A percentile compares a stretch with the other conserved stretches of the same genome.
These are phyloP conservation scores for Podospora appendiculata DNA, from an alignment of 495 filamentous ascomycete species.

Conservation along the genomic window DNA sequence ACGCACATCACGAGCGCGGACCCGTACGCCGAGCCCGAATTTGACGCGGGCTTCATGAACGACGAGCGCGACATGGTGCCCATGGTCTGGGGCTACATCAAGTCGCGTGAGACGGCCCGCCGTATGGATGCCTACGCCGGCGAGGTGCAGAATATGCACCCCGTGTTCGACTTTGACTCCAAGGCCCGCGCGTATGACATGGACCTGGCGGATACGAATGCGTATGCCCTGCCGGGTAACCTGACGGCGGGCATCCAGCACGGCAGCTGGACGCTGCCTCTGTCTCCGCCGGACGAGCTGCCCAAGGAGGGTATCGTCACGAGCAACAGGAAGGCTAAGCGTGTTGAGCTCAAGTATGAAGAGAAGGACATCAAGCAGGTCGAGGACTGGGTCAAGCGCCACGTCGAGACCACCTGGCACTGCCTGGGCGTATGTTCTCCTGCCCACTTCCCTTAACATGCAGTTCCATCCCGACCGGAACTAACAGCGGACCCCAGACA, in stretches of 20 bases:
- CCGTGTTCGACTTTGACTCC: conserved; percentile 60
- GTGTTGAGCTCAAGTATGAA: conserved; percentile 58
- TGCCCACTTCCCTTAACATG: conserved; percentile 43
- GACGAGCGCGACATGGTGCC: conserved; percentile 76
- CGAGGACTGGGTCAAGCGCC: conserved; percentile 70
- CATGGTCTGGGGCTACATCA: conserved; percentile 83
- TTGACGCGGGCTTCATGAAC: conserved; percentile 82
- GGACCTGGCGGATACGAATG: conserved; percentile 64
- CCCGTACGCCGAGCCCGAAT: conserved; percentile 68
- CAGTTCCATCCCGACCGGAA: conserved; percentile 71
- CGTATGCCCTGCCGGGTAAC: conserved; percentile 67
- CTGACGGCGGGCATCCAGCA: conserved; percentile 60
- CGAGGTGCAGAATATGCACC: conserved; percentile 63
- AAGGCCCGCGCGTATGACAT: conserved; percentile 62
- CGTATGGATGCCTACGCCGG: conserved; percentile 73
- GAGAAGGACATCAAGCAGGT: conserved; percentile 60
- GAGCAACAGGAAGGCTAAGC: conserved; percentile 45
- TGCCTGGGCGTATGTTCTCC: conserved; percentile 37
- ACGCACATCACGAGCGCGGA: conserved; percentile 65
- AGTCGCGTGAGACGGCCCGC: conserved; percentile 73
- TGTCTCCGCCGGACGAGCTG: conserved; percentile 34
- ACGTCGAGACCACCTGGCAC: conserved; percentile 80
- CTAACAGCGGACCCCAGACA: conserved; percentile 57
- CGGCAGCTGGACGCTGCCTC: conserved; percentile 40
- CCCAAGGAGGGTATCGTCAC: conserved; percentile 39